Base-by-base conservation (phyloP, 1,284 basidiomycete genomes). In the Meripilus lineatus region DNA sequence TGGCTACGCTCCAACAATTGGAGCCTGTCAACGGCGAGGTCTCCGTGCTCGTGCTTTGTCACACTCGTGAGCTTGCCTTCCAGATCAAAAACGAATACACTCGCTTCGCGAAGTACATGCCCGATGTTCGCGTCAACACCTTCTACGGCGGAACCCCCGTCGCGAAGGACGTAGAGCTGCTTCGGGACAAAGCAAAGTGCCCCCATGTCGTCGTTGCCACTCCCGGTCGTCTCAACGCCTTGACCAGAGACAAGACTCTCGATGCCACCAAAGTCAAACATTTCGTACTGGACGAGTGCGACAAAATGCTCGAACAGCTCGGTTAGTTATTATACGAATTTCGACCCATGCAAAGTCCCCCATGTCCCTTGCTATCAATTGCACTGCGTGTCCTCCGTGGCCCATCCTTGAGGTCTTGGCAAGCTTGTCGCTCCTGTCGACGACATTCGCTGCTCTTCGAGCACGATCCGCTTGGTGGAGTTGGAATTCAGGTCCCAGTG, bases 241-340 rank as follows among this genome's bases (percentile, higher is more conserved):
- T 97, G 56, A 81, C 85, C 42, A 77, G 93, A 57, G 94, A 97
- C 71, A 96, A 96, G 75, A 80, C 88, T 50, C 67, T 97, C 69
- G 92, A 95, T 65, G 89, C 87, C 54, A 85, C 86, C 67, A 87
- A 92, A 65, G 91, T 96, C 68, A 95, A 96, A 76, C 94, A 98
- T 76, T 99, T 99, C 70, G 94, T 97, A 50, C 77, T 99, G 66
- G 96, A 99, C 79, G 96, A 99, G 75, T 99, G 96, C 78, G 96
- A 99, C 81, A 99, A 99, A 84, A 98, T 99, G 92, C 86, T 99
- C 66, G 96, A 99, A 81, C 89, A 94, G 84, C 93, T 99, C 74
- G 94, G 93, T 97, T 87, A 95, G 93, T 96, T 77, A 43, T 51
- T 42, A 69, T 78, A 74, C 80, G 75, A 75, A 72, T 76, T 82